Conservation (phyloP, 768 basidiomycete species). For the Cystofilobasidium bisporidii region DNA sequence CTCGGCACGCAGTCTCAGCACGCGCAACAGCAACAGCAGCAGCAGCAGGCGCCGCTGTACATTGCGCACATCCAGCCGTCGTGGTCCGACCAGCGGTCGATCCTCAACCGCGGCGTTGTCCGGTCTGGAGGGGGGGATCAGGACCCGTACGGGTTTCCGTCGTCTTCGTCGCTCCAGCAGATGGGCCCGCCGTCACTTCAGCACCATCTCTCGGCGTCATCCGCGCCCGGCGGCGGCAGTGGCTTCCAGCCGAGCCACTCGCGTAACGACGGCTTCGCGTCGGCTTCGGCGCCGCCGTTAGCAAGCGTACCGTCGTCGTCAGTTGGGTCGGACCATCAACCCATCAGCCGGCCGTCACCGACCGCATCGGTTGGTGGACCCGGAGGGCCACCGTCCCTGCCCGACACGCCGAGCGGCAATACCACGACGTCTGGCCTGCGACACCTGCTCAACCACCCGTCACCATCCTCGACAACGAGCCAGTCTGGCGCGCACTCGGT, state of each 20-base stretch:
- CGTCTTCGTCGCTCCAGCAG: neutral
- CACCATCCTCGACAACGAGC: neutral
- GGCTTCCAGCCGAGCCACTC: neutral
- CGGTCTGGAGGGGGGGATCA: neutral
- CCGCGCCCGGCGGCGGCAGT: too few relatives aligned
- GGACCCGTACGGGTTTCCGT: constrained; percentile 1
- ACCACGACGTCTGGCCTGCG: neutral
- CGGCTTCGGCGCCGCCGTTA: neutral
- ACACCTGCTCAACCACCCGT: neutral
- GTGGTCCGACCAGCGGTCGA: neutral
- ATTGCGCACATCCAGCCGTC: constrained; percentile 1
- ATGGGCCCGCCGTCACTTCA: too few relatives aligned
- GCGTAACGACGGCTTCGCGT: neutral
- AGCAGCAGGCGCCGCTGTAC: neutral
- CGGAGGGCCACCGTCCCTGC: neutral
- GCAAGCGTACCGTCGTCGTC: neutral
- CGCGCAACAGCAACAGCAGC: neutral
- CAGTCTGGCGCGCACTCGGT: neutral
- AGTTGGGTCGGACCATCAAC: neutral
- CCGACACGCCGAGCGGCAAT: neutral
- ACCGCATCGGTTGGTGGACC: too few relatives aligned
- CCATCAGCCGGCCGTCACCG: neutral
- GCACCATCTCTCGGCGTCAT: neutral
- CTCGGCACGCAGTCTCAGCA: too few relatives aligned
- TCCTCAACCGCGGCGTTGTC: neutral